These are phyloP conservation scores for Dryadomyces sulphureus DNA, from an alignment of 2,329 filamentous ascomycete genomes.

Conservation along the genomic window DNA sequence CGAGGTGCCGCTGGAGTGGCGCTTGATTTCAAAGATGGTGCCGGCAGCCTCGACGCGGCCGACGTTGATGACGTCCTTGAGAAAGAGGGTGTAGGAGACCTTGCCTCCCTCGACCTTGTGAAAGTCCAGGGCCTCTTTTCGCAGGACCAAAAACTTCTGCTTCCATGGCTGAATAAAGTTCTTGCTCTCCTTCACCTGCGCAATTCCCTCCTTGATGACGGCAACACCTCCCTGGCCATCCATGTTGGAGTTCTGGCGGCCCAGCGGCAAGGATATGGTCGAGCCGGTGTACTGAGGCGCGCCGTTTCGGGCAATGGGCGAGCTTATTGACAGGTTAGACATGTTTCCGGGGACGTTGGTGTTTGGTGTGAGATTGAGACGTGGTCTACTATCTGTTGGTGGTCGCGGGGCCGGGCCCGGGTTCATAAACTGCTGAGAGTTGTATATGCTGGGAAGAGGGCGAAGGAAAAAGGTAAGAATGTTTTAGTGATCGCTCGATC, in stretches of 20 bases:
- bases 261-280: slow-evolving; percentile 57
- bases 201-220: slow-evolving; percentile 69
- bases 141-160: slow-evolving; percentile 78
- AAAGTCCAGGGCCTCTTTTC: slow-evolving; percentile 88
- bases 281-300: slow-evolving; percentile 52
- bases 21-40: slow-evolving; percentile 87
- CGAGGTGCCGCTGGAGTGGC: slow-evolving; percentile 52
- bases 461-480: background rate
- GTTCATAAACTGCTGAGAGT: slow-evolving; percentile 74
- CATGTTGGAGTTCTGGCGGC: slow-evolving; percentile 42
- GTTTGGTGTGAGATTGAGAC: slow-evolving; percentile 65
- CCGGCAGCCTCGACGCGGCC: slow-evolving; percentile 82
- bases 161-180: slow-evolving; percentile 78
- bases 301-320: slow-evolving; percentile 51
- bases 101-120: slow-evolving; percentile 85
- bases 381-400: slow-evolving; percentile 60
- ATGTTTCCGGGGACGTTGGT: slow-evolving; percentile 64
- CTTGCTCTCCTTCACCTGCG: slow-evolving; percentile 80
- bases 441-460: slow-evolving; percentile 45
- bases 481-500: background rate
- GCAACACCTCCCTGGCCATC: slow-evolving; percentile 54
- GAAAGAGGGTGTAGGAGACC: slow-evolving; percentile 67
- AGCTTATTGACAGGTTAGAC: slow-evolving; percentile 57
- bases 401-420: slow-evolving; percentile 87
- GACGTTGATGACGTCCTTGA: slow-evolving; percentile 81